phyloP scores from a whole-genome alignment of 768 basidiomycete genomes.

The Suillus occidentalis region DNA sequence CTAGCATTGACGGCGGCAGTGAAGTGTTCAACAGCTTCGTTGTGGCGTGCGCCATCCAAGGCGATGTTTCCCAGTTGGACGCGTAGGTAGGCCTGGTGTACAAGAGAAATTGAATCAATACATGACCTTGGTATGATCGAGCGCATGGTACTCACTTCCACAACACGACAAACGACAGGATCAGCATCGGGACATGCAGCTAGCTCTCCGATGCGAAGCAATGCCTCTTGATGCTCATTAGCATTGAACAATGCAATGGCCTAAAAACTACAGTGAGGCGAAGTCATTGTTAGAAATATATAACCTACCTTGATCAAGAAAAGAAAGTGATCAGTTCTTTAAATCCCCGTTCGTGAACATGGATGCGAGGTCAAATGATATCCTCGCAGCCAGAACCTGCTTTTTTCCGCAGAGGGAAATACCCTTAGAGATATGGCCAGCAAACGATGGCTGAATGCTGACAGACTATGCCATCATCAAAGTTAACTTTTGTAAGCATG shows the following conservation, averaged over 20 bases:
- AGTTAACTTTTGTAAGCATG: too few relatives aligned
- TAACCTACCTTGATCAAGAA: not conserved
- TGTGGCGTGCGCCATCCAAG: not conserved
- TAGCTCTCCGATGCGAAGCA: not conserved
- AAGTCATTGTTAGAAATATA: not conserved
- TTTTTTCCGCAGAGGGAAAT: too few relatives aligned
- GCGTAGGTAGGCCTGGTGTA: not conserved
- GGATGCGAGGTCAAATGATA: too few relatives aligned
- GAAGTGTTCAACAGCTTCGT: not conserved
- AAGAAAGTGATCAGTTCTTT: too few relatives aligned
- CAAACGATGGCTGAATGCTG: too few relatives aligned
- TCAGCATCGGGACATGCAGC: not conserved
- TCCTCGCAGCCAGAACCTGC: too few relatives aligned
- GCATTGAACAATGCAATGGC: not conserved
- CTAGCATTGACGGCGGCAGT: not conserved
- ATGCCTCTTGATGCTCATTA: not conserved
- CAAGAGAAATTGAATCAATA: not conserved
- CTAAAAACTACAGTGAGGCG: not conserved
- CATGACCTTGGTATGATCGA: not conserved
- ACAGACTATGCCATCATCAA: too few relatives aligned
- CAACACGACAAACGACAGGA: not conserved
- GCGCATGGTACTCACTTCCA: not conserved
- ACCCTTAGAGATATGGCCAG: too few relatives aligned
- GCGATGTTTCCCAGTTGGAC: not conserved
- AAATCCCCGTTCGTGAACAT: too few relatives aligned